Base-by-base conservation (phyloP, 495 filamentous ascomycete genomes). In the Trichoderma asperelloides region DNA sequence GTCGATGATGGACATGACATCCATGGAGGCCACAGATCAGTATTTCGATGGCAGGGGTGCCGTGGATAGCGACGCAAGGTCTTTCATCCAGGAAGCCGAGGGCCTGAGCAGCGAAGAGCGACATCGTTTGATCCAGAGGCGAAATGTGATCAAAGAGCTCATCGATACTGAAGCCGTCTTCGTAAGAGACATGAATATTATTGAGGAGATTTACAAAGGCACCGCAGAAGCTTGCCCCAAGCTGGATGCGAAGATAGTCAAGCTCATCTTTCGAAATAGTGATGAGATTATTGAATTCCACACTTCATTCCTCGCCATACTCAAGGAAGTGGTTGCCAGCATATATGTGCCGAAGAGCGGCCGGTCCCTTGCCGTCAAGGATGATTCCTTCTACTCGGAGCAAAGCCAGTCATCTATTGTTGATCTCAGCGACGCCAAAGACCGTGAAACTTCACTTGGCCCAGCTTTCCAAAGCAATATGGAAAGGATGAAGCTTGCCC, bases 201-300 rank as follows among this genome's bases (percentile, higher is more conserved):
- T 96, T 7, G 91, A 96, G 72, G 92, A 97, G 71, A 97, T 98
- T 57, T 98, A 97, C 80, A 96, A 93, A 76, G 91, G 89, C n/a
- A 97, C 95, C 0, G 92, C 91, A 0, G 89, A 89, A 69, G 88
- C 91, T 21, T 89, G 88, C 62, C 84, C 91, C 23, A 85, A 91
- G 65, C 83, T 97, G n/a, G 91, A 89, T 30, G 74, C 81, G 21
- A 89, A 93, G 60, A 96, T 96, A 67, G 87, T 95, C 68, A 95
- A 91, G 74, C 82, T 88, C 18, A 85, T 98, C 23, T 98, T 98
- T 73, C 86, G 89, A 63, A 98, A 98, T 71, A 92, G 89, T 2
- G 89, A 92, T 68, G 86, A 96, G 69, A 87, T 98, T 70, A 88
- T 92, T 67, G 82, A 84, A 18, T 97, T 98, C 71, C 91, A 93